Evolutionary conservation across 495 filamentous ascomycete species (phyloP).

Genomic region (Neurospora hispaniola): DNA sequence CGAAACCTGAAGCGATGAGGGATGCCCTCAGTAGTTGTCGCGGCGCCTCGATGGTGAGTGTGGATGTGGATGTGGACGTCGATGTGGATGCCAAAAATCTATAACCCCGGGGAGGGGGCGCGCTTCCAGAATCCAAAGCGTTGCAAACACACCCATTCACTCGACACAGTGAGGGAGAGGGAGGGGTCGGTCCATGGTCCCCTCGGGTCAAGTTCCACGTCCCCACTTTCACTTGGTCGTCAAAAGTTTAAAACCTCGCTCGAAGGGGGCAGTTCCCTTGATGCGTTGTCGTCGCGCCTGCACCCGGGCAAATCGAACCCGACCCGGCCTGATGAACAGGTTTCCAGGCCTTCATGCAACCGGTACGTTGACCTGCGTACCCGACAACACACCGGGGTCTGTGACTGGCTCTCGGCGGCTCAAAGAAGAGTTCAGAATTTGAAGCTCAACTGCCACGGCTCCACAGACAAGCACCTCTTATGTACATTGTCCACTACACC

Average conservation of each 20-base stretch:
- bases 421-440: neutral
- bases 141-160: neutral
- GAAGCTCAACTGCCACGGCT: neutral
- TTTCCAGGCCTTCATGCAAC: neutral
- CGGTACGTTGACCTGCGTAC: neutral
- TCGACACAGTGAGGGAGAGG: neutral
- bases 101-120: neutral
- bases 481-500: too few relatives aligned
- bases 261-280: neutral
- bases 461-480: neutral
- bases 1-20: constrained; percentile 1
- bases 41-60: neutral
- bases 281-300: neutral
- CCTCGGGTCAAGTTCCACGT: neutral
- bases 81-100: constrained; percentile 10
- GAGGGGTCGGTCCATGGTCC: neutral
- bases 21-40: constrained; percentile 9
- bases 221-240: neutral
- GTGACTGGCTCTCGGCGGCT: neutral
- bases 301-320: neutral
- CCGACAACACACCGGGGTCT: neutral
- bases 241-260: neutral
- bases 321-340: neutral
- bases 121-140: neutral
- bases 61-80: neutral